These are phyloP conservation scores for Candida dendrica DNA, from an alignment of 805 yeast genomes.

Conservation along the genomic window DNA sequence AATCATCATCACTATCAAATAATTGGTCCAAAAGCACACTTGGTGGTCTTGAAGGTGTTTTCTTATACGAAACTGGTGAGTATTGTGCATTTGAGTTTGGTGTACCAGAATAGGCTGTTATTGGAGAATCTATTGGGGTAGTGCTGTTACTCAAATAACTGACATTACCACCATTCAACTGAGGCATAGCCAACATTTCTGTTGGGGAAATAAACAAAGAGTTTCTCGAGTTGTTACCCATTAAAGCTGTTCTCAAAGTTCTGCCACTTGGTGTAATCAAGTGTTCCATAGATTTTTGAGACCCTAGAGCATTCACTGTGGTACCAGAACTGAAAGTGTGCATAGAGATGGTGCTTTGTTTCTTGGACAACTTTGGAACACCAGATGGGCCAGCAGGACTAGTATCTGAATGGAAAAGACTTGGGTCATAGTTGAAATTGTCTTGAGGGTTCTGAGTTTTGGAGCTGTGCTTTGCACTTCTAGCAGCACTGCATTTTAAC, in stretches of 20 bases:
- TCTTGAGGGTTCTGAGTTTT: slow-evolving; percentile 9
- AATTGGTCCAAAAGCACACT: slow-evolving; percentile 41
- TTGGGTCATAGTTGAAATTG: slow-evolving; percentile 16
- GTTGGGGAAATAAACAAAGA: slow-evolving; percentile 51
- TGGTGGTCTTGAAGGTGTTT: slow-evolving; percentile 34
- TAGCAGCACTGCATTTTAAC: slow-evolving; percentile 19
- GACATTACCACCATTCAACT: slow-evolving; percentile 7
- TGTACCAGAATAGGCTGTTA: slow-evolving; percentile 3
- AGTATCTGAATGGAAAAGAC: slow-evolving; percentile 13
- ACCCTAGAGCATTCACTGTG: slow-evolving; percentile 19
- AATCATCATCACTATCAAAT: slow-evolving; percentile 23
- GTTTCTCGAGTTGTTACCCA: slow-evolving; percentile 22
- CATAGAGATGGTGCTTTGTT: slow-evolving; percentile 19
- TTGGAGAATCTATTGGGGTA: slow-evolving; percentile 20
- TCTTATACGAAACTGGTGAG: background rate
- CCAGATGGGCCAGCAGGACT: slow-evolving; percentile 15
- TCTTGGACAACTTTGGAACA: slow-evolving; percentile 6
- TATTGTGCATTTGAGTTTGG: background rate
- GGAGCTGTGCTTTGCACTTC: slow-evolving; percentile 19
- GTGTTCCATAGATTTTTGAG: slow-evolving; percentile 12
- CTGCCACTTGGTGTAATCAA: slow-evolving; percentile 13
- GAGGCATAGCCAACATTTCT: slow-evolving; percentile 25
- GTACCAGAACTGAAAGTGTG: slow-evolving; percentile 25
- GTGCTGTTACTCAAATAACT: slow-evolving; percentile 5
- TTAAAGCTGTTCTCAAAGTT: slow-evolving; percentile 17